Evolutionary conservation across 192 early-diverging fungal species (phyloP), one percentile per base, ranked within the genome.

Genomic region (Rhizophagus sp.): DNA sequence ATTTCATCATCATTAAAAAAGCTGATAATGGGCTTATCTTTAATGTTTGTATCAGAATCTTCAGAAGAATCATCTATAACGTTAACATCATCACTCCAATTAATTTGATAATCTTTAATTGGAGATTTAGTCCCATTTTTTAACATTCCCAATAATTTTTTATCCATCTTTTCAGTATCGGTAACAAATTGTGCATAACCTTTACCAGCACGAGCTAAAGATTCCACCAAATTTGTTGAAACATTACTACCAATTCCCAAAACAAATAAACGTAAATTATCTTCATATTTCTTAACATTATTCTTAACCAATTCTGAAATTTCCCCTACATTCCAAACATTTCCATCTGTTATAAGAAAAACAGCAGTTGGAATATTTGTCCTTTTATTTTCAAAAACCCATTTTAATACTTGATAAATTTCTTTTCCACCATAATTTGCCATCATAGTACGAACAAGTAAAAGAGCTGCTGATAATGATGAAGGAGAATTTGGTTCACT

Each of bases 381-480:
- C 49, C 39, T 76, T 22, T 78, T 47, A 25, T 39, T 70, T 4
- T 79, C 64, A 24, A 89, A 27, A 8, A 78, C 81, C 77, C 76
- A 75, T 57, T 87, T 67, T 30, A 89, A 19, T 44, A 83, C 52
- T 12, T 70, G 30, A 24, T 75, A 70, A 64, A 89, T 90, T 68
- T 90, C 89, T 6, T 89, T 89, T 33, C 88, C 89, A 13, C 89
- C 88, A 44, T 81, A 64, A 67, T 85, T 73, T 24, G 89, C 86
- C 24, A 72, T 52, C 82, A 89, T 80, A 15, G 6, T n/a, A 22
- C 75, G 24, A 22, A 80, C 84, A 39, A 84, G 77, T n/a, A 24
- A 9, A 9, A 81, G 9, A 13, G 88, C 88, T 25, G 62, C 10
- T 17, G 83, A 75, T 27, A 89, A 74, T 5, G 81, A 79, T 25